These are phyloP conservation scores for Sclerotinia minor DNA, from an alignment of 2,329 filamentous ascomycete species.

Conservation along the genomic window DNA sequence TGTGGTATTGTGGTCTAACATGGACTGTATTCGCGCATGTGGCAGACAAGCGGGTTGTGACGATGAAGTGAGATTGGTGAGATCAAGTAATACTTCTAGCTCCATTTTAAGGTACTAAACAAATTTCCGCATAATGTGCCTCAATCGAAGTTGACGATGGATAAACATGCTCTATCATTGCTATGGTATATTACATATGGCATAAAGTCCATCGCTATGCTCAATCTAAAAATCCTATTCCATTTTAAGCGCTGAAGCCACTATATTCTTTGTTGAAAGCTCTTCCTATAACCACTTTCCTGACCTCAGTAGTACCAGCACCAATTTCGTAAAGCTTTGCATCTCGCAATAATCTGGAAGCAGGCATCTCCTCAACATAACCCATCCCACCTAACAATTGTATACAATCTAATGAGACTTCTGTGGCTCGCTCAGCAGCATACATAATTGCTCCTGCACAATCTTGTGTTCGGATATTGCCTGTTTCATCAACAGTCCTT, in stretches of 20 bases:
- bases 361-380: constrained; percentile 93
- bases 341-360: constrained; percentile 77
- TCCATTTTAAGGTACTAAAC: neutral
- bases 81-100: too few species aligned
- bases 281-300: constrained; percentile 85
- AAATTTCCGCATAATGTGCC: neutral
- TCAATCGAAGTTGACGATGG: neutral
- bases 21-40: neutral
- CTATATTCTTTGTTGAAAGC: constrained; percentile 42
- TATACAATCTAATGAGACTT: constrained; percentile 82
- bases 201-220: neutral
- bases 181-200: constrained; percentile 18
- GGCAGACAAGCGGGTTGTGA: too few species aligned
- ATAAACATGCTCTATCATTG: neutral
- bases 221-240: neutral
- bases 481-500: constrained; percentile 73
- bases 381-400: constrained; percentile 94
- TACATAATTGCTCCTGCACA: constrained; percentile 94
- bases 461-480: constrained; percentile 77
- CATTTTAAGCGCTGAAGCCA: constrained; percentile 26
- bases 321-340: constrained; percentile 92
- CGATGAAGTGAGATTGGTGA: too few species aligned
- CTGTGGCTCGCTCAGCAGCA: constrained; percentile 85
- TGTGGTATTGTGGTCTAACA: neutral
- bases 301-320: constrained; percentile 90